Conservation (phyloP, 208 protist genomes). For the Leishmania guyanensis region DNA sequence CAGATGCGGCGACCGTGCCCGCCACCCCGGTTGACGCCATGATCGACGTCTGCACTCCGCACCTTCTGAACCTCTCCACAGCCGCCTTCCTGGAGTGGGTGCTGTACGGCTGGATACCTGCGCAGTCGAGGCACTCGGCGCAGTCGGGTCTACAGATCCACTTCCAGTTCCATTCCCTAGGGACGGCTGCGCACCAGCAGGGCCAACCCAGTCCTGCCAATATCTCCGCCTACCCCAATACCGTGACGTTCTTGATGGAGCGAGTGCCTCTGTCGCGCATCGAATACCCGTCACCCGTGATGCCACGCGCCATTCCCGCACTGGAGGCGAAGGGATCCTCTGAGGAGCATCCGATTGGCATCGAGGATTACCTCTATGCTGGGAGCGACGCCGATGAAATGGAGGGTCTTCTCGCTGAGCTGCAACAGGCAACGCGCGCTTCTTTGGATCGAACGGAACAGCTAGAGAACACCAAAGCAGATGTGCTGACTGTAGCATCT, state of each 20-base stretch:
- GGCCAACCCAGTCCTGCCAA: background rate
- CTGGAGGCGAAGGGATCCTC: background rate
- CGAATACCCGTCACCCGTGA: conserved; percentile 23
- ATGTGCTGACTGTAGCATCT: no score
- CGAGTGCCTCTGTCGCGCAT: conserved; percentile 26
- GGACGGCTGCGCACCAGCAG: conserved; percentile 4
- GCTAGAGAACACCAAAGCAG: background rate
- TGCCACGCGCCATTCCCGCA: background rate
- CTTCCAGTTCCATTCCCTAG: conserved; percentile 20
- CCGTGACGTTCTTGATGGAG: conserved; percentile 37
- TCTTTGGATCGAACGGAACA: conserved; percentile 1
- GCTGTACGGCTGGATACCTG: conserved; percentile 37
- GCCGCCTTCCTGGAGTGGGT: conserved; percentile 69
- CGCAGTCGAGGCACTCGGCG: background rate
- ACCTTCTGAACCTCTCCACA: conserved; percentile 59
- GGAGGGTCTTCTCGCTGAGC: conserved; percentile 9
- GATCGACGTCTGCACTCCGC: conserved; percentile 32
- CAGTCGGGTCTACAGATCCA: conserved; percentile 12
- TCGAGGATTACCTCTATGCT: conserved; percentile 12
- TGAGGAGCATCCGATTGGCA: background rate
- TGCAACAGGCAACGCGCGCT: background rate
- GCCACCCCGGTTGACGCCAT: conserved; percentile 2
- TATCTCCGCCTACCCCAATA: conserved; percentile 10
- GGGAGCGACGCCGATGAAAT: conserved; percentile 17
- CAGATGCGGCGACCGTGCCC: background rate